Percentiles rank a stretch among this genome's conserved stretches.
These are phyloP conservation scores for Pichia sporocuriosa DNA, from an alignment of 805 yeast genomes.

Conservation along the genomic window DNA sequence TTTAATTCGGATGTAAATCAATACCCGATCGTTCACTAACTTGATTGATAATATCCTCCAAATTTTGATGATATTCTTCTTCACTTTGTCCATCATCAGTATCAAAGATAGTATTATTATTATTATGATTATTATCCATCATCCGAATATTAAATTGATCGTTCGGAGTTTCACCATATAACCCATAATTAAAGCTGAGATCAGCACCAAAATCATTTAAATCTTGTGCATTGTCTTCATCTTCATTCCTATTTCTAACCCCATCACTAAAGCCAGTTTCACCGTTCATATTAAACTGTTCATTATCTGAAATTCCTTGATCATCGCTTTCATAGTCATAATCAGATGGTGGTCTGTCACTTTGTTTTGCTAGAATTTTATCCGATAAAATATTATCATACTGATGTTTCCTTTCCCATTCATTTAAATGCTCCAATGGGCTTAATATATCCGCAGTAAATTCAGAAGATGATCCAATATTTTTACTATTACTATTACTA, in stretches of 20 bases:
- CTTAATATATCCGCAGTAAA: background rate
- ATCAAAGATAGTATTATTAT: background rate
- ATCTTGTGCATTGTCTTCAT: background rate
- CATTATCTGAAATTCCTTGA: too few relatives aligned
- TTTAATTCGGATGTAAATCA: background rate
- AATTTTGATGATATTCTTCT: constrained; percentile 2
- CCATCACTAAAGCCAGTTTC: too few relatives aligned
- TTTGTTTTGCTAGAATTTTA: constrained; percentile 29
- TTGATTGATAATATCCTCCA: constrained; percentile 1
- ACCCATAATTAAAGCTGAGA: constrained; percentile 4
- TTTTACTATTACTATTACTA: too few relatives aligned
- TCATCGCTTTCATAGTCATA: constrained; percentile 12
- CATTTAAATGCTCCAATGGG: constrained; percentile 6
- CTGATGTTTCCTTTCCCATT: constrained; percentile 7
- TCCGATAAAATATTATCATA: constrained; percentile 17
- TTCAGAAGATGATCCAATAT: too few relatives aligned
- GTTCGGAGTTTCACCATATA: constrained; percentile 9
- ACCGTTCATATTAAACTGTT: too few relatives aligned
- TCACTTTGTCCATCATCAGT: background rate
- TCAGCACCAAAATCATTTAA: background rate
- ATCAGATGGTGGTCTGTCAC: constrained; percentile 33
- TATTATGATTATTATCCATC: background rate
- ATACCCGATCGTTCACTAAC: constrained; percentile 5
- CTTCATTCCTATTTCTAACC: too few relatives aligned
- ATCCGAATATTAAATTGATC: background rate